Conservation (phyloP, 2,329 filamentous ascomycete genomes). For the Colletotrichum somersetense region DNA sequence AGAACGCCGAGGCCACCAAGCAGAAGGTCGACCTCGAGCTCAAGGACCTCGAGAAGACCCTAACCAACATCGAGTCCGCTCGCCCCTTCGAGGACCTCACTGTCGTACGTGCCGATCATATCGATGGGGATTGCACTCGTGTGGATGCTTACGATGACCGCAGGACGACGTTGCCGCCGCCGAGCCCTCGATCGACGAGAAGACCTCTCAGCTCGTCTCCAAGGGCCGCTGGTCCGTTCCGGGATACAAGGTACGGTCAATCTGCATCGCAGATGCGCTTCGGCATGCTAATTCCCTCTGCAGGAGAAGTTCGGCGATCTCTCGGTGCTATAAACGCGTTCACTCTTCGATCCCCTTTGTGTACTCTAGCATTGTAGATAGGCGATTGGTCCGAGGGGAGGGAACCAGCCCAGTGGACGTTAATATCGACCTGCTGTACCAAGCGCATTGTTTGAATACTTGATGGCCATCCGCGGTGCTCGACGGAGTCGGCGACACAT, state of each 20-base stretch:
- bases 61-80: constrained; percentile 97
- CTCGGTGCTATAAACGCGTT: constrained; percentile 83
- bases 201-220: constrained; percentile 92
- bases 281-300: constrained; percentile 59
- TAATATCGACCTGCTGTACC: constrained; percentile 41
- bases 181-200: constrained; percentile 97
- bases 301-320: constrained; percentile 99
- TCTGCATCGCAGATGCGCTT: background rate
- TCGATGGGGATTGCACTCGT: constrained; percentile 16
- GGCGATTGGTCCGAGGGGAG: constrained; percentile 52
- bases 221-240: constrained; percentile 99
- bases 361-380: constrained; percentile 81
- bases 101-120: constrained; percentile 77
- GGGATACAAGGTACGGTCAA: constrained; percentile 89
- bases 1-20: constrained; percentile 98
- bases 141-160: constrained; percentile 46
- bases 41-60: constrained; percentile 91
- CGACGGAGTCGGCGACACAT: background rate
- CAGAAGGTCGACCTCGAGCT: constrained; percentile 94
- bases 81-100: constrained; percentile 97
- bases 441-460: background rate
- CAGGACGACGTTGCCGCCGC: constrained; percentile 95
- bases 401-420: constrained; percentile 42
- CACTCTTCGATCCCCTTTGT: constrained; percentile 64
- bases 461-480: background rate